phyloP scores from a whole-genome alignment of 345 rosid genomes.

The Pugionium dolabratum region DNA sequence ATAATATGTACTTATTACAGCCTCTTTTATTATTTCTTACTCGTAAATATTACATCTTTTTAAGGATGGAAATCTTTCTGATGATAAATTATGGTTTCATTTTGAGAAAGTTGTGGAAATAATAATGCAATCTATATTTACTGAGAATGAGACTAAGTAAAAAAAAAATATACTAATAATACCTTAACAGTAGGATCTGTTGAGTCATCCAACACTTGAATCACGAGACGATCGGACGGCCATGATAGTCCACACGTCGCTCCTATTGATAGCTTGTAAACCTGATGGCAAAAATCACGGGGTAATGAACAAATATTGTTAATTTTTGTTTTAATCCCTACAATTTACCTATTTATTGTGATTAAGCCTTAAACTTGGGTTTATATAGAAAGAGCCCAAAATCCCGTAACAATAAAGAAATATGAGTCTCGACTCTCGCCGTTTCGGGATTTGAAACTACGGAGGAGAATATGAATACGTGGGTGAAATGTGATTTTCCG shows the following conservation, averaged over 20 bases:
- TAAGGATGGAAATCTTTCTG: slow-evolving; percentile 1
- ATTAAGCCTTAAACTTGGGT: slow-evolving; percentile 26
- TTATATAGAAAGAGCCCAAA: slow-evolving; percentile 5
- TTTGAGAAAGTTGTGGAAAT: slow-evolving; percentile 9
- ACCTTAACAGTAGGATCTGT: slow-evolving; percentile 98
- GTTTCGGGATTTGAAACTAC: slow-evolving; percentile 34
- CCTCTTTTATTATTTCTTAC: no score
- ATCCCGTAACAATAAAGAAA: not conserved
- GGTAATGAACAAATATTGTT: not conserved
- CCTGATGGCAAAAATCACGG: slow-evolving; percentile 55
- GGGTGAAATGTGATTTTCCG: slow-evolving; percentile 17
- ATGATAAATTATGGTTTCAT: not conserved
- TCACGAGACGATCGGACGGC: slow-evolving; percentile 99
- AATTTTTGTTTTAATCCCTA: slow-evolving; percentile 17
- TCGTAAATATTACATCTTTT: no score
- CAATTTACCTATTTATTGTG: slow-evolving; percentile 7
- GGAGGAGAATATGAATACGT: slow-evolving; percentile 23
- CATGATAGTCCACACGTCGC: slow-evolving; percentile 97
- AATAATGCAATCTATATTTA: not conserved
- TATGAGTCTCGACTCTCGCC: slow-evolving; percentile 19
- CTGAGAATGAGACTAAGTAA: slow-evolving; percentile 21
- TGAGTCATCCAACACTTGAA: slow-evolving; percentile 99
- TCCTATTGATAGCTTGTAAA: slow-evolving; percentile 96
- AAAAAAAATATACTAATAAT: not conserved
- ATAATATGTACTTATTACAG: not conserved